Conservation (phyloP, 108 stramenopile species). For the Nitzschia inconspicua region DNA sequence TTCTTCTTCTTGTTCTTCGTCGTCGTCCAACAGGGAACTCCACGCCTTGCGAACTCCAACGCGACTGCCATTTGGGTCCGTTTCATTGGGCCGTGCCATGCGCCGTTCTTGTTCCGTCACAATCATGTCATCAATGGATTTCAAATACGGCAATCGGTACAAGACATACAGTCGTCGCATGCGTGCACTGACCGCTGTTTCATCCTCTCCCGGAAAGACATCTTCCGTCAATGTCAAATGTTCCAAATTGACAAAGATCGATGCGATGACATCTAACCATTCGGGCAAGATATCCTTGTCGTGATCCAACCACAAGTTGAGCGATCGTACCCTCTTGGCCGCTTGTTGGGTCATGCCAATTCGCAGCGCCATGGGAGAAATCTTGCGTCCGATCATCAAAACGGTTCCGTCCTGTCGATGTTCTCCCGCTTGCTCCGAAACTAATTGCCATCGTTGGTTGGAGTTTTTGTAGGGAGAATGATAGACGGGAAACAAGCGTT, state of each 20-base stretch:
- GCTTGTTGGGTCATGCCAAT: conserved; percentile 7
- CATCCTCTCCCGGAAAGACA: conserved; percentile 16
- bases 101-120: conserved; percentile 28
- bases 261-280: conserved; percentile 33
- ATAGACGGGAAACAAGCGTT: conserved; percentile 12
- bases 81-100: too few relatives aligned
- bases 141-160: conserved; percentile 32
- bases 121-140: conserved; percentile 26
- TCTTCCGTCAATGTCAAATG: conserved; percentile 27
- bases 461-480: conserved; percentile 9
- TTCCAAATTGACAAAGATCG: conserved; percentile 31
- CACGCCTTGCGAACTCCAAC: too few relatives aligned
- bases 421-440: conserved; percentile 36
- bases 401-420: conserved; percentile 29
- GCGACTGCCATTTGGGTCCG: too few relatives aligned
- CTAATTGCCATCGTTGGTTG: conserved; percentile 23
- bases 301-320: conserved; percentile 10
- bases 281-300: conserved; percentile 14
- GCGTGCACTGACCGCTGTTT: conserved; percentile 23
- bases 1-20: conserved; percentile 5
- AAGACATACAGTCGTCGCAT: conserved; percentile 45
- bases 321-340: conserved; percentile 14
- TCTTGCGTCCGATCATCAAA: conserved; percentile 7
- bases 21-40: conserved; percentile 7
- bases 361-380: conserved; percentile 10